phyloP scores from a whole-genome alignment of 148 eudicot genomes.

The Cornus florida region DNA sequence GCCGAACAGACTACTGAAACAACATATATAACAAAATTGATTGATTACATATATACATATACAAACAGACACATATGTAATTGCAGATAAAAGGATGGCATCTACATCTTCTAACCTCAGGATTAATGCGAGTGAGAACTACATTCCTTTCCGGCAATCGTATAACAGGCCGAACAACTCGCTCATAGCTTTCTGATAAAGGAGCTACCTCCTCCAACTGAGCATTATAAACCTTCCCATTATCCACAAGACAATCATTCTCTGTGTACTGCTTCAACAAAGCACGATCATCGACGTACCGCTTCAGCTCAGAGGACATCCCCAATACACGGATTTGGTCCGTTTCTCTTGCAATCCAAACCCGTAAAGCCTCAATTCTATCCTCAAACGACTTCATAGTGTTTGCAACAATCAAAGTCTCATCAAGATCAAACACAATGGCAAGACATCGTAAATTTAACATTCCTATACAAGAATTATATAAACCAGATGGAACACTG shows the following conservation, averaged over 20 bases:
- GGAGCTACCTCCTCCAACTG: slow-evolving; percentile 71
- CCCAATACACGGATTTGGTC: slow-evolving; percentile 63
- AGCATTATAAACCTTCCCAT: slow-evolving; percentile 55
- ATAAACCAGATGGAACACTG: slow-evolving; percentile 52
- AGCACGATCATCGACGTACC: slow-evolving; percentile 72
- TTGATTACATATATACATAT: slow-evolving; percentile 1
- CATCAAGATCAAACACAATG: slow-evolving; percentile 76
- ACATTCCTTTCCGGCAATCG: slow-evolving; percentile 70
- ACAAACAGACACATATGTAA: too few relatives aligned
- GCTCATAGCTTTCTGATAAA: slow-evolving; percentile 45
- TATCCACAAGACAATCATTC: slow-evolving; percentile 58
- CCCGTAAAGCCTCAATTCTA: slow-evolving; percentile 60
- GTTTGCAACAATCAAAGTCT: slow-evolving; percentile 92
- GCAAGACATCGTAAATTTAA: slow-evolving; percentile 80
- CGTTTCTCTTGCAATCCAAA: slow-evolving; percentile 66
- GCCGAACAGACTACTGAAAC: too few relatives aligned
- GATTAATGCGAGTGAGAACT: slow-evolving; percentile 92
- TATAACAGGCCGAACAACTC: slow-evolving; percentile 69
- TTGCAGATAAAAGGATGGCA: neutral
- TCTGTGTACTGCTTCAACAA: slow-evolving; percentile 78
- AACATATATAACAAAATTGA: neutral
- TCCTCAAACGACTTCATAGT: slow-evolving; percentile 93
- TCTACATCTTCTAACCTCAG: slow-evolving; percentile 62
- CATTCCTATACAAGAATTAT: slow-evolving; percentile 68
- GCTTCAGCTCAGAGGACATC: slow-evolving; percentile 78